Conservation (phyloP, 2,329 filamentous ascomycete genomes). For the Calonectria hawksworthii region DNA sequence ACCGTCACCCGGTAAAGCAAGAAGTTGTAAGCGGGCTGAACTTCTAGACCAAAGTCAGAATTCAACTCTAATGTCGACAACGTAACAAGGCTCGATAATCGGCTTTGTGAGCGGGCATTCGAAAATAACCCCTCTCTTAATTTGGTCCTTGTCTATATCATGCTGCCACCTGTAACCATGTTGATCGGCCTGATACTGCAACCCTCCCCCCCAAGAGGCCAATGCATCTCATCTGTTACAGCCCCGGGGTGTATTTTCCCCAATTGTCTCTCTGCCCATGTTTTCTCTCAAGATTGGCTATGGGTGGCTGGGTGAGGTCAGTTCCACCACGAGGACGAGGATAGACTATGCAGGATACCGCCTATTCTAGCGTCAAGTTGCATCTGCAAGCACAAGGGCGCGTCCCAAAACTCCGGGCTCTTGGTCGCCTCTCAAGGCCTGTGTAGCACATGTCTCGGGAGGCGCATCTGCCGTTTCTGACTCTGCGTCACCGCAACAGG, state of each 20-base stretch:
- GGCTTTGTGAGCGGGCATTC: constrained; percentile 12
- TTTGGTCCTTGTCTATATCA: constrained; percentile 26
- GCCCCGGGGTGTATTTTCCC: background rate
- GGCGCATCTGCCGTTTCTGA: constrained; percentile 33
- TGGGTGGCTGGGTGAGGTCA: constrained; percentile 16
- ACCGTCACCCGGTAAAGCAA: background rate
- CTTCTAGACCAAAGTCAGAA: constrained; percentile 8
- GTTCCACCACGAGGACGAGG: constrained; percentile 26
- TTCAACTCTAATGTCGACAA: background rate
- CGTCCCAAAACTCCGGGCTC: constrained; percentile 44
- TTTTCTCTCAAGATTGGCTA: background rate
- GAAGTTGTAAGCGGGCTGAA: background rate
- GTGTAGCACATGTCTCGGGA: constrained; percentile 42
- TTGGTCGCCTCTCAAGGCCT: constrained; percentile 27
- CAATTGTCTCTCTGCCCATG: background rate
- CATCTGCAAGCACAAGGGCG: constrained; percentile 40
- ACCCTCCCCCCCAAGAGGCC: background rate
- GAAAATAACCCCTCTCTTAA: constrained; percentile 22
- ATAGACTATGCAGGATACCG: constrained; percentile 36
- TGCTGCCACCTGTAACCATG: constrained; percentile 26
- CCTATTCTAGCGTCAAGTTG: constrained; percentile 23
- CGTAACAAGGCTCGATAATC: background rate
- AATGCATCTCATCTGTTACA: constrained; percentile 29
- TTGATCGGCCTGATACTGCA: constrained; percentile 26
- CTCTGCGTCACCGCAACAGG: constrained; percentile 29